Base-by-base conservation (phyloP, 768 basidiomycete species). In the Paxillus involutus region DNA sequence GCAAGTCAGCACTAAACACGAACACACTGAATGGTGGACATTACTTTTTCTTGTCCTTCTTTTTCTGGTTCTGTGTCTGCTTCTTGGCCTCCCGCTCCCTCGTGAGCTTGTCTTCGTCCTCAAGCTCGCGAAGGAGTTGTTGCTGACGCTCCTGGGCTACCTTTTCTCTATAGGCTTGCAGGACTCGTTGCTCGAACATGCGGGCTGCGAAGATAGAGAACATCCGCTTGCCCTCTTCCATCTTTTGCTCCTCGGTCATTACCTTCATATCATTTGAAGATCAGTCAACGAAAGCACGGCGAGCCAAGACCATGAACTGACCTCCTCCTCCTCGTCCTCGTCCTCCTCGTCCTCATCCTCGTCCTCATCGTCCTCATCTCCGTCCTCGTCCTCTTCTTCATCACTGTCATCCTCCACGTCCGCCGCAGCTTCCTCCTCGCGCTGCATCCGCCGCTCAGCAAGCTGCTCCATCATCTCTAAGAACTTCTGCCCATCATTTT, bases 391-490 rank as follows among this genome's bases (percentile, higher is more conserved):
- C 1, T 84, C 85, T 0, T 81, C 82, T 1, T 82, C 81, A 3
- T 82, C 83, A 6, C 83, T 82, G 35, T 81, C 84, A 19, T 80
- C 80, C 26, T 84, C 87, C 0, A 81, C 82, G 35, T 83, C 85
- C 0, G 81, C 78, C 16, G 77, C 80, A 32, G 76, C 80, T 65
- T 81, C 78, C 62, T 94, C 89, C 66, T 98, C 95, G 4, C 95
- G 82, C 62, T 91, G 88, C 82, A 96, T 92, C 43, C 96, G 83
- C 47, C 93, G 83, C 66, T 97, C 94, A 0, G 96, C 95, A 17
- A 99, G 82, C 72, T 96, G 94, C 71, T 98, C 97, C 97, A 99
- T 99, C 97, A 99, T 99, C 77, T 99, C 97, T 63, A 99, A 76
- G 76, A 99, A 99, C 77, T 97, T 98, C 65, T 94, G 92, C 2